Percentiles rank a stretch among this genome's conserved stretches.
Conservation (phyloP, 305 asterid genomes). For the Solanum hybrid region DNA sequence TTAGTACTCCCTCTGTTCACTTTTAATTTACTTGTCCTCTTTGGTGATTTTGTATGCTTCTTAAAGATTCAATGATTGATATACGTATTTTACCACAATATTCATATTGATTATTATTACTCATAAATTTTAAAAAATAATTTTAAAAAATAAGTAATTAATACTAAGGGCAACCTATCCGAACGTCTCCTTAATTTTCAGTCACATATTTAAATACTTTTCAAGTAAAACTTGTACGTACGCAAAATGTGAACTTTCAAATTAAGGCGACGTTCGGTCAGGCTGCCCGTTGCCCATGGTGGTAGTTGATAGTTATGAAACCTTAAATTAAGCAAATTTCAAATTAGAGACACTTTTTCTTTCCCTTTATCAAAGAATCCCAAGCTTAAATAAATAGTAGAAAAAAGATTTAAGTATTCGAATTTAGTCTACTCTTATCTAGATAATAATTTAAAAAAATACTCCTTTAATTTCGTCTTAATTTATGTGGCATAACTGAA, state of each 20-base stretch:
- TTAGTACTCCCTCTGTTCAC: too few relatives aligned
- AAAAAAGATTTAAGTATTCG: not conserved
- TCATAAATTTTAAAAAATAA: too few relatives aligned
- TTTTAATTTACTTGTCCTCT: too few relatives aligned
- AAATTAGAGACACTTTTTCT: constrained; percentile 11
- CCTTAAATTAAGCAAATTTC: constrained; percentile 25
- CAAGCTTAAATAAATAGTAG: not conserved
- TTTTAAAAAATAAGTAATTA: too few relatives aligned
- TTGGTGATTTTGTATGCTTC: too few relatives aligned
- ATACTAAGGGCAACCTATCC: too few relatives aligned
- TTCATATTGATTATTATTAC: too few relatives aligned
- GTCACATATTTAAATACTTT: not conserved
- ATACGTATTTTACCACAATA: too few relatives aligned
- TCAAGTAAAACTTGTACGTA: not conserved
- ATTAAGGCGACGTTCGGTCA: constrained; percentile 16
- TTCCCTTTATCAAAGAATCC: not conserved
- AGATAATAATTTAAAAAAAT: not conserved
- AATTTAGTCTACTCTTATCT: not conserved
- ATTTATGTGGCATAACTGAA: too few relatives aligned
- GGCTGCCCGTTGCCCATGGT: constrained; percentile 32
- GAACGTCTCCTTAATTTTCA: not conserved
- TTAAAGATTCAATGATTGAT: too few relatives aligned
- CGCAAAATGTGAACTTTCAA: not conserved
- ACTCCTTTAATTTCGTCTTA: too few relatives aligned
- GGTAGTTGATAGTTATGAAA: constrained; percentile 11